A percentile compares a stretch with the other conserved stretches of the same genome.
These are phyloP conservation scores for Brachypodium distachyon DNA, from an alignment of 202 grass and related monocot species.

Conservation along the genomic window DNA sequence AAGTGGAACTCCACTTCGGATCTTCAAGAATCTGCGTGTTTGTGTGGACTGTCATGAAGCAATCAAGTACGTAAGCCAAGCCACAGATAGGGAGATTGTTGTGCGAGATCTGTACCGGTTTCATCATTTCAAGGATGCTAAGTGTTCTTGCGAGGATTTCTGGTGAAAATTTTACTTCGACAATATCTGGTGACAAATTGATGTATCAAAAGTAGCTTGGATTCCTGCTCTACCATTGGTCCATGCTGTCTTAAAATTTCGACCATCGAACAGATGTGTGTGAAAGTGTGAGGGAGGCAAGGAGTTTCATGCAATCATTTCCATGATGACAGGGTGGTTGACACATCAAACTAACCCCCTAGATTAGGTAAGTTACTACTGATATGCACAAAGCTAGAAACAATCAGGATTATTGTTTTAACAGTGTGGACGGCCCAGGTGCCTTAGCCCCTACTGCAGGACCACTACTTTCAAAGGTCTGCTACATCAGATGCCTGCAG, in stretches of 20 bases:
- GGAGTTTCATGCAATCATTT: neutral
- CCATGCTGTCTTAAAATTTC: neutral
- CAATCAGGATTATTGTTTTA: neutral
- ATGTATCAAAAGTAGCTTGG: neutral
- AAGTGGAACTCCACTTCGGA: conserved; percentile 23
- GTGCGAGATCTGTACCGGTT: conserved; percentile 47
- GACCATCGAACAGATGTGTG: neutral
- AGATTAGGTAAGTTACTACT: neutral
- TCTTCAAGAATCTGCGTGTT: conserved; percentile 65
- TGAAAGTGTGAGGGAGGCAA: neutral
- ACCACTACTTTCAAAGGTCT: neutral
- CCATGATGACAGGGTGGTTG: neutral
- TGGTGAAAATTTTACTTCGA: conserved; percentile 30
- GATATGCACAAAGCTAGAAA: neutral
- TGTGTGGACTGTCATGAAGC: conserved; percentile 56
- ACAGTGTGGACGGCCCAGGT: neutral
- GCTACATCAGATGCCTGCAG: conserved; percentile 16
- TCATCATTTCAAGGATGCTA: conserved; percentile 48
- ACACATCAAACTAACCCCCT: neutral
- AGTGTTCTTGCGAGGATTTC: conserved; percentile 52
- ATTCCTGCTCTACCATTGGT: neutral
- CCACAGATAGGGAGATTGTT: conserved; percentile 30
- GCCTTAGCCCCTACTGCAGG: neutral
- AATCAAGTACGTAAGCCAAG: conserved; percentile 37
- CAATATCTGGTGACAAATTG: neutral